Evolutionary conservation across 2,329 filamentous ascomycete genomes (phyloP).

Genomic region (Phyllosticta ampelicida): DNA sequence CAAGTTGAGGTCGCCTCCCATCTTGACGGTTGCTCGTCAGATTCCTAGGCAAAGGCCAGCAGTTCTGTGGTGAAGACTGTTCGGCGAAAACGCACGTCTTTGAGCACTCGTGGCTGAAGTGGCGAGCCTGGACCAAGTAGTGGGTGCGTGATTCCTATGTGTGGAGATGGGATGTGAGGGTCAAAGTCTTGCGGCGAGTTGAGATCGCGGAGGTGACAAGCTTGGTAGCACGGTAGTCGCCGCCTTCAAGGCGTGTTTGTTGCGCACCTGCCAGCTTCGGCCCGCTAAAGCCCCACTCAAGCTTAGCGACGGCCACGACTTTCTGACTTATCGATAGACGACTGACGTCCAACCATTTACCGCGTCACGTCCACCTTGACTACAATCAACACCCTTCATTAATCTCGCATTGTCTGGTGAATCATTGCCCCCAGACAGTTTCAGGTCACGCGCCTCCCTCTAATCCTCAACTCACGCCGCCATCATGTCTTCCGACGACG

Average conservation of each 20-base stretch:
- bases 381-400: not conserved
- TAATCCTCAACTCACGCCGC: not conserved
- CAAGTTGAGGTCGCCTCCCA: slow-evolving; percentile 91
- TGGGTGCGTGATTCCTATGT: no score
- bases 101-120: not conserved
- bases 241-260: not conserved
- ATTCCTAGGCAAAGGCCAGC: no score
- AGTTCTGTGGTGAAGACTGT: no score
- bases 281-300: not conserved
- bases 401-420: slow-evolving; percentile 52
- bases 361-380: not conserved
- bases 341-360: not conserved
- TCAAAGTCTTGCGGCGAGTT: no score
- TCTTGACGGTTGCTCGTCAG: slow-evolving; percentile 38
- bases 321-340: not conserved
- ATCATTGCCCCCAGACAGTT: not conserved
- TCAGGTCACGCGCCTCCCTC: not conserved
- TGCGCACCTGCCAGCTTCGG: not conserved
- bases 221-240: not conserved
- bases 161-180: no score
- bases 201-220: not conserved
- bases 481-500: slow-evolving; percentile 71
- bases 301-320: not conserved
- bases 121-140: no score
- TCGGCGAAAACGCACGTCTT: not conserved